Evolutionary conservation across 2,329 filamentous ascomycete species (phyloP), one percentile per base, ranked within the genome.

Genomic region (Aspergillus quadricinctus): DNA sequence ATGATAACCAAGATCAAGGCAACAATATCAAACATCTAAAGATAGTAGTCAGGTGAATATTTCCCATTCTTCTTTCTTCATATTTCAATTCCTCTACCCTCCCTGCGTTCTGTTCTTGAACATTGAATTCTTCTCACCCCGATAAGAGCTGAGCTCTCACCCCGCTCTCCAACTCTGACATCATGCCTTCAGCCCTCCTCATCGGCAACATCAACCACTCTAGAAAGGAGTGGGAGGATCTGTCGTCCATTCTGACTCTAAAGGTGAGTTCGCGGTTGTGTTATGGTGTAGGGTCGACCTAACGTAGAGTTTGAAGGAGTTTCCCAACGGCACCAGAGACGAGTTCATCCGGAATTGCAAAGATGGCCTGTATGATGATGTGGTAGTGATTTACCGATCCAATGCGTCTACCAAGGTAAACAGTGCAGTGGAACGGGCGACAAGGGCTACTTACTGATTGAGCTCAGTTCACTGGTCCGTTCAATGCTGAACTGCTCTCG

Each of bases 361-460:
- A 59, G 72, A 74, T n/a, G 82, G 81, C 41, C 71, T 79, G 48
- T 85, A 81, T 59, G 76, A 84, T 53, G 79, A 80, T 61, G 78
- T 85, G 1, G 75, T 81, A 29, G 83, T 74, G 1, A 77, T 86
- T 50, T 85, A 84, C 68, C 80, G 83, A 54, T 84, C 81, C 49
- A 86, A 85, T 65, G 73, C 77, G 40, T 84, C 81, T 7, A 82
- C 78, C 28, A 76, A 78, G 61, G 74, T 77, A 59, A 35, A 56
- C 25, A 11, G 9, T 5, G 21, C 19, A 6, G 25, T n/a, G 6
- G 8, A 3, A 48, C 17, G 25, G 17, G 17, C 17, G 21, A 31
- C 9, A 23, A 14, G 8, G 21, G 8, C 28, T 17, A 40, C n/a
- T 25, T 43, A 9, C 28, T 56, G 40, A 51, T 11, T 19, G n/a